Evolutionary conservation across 2,329 filamentous ascomycete species (phyloP).

Genomic region (Metarhizium sp.): DNA sequence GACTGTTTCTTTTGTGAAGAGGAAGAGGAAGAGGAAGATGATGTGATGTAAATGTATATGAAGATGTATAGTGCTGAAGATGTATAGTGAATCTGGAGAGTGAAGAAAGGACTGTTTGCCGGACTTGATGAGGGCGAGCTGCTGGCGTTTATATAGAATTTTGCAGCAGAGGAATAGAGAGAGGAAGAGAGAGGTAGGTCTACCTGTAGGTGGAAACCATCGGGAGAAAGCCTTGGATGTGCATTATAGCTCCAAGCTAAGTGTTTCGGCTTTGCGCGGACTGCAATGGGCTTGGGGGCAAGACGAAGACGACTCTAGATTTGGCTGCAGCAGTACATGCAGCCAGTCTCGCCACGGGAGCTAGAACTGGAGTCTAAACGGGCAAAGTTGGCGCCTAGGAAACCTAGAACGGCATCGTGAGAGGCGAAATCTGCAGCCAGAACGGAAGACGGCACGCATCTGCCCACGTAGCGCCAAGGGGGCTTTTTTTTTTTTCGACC

Average conservation of each 20-base stretch:
- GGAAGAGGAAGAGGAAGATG: background rate
- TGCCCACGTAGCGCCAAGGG: too few relatives aligned
- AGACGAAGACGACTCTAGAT: background rate
- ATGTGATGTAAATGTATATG: background rate
- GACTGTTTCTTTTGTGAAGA: background rate
- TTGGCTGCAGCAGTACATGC: background rate
- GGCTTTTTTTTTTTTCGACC: too few relatives aligned
- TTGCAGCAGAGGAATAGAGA: too few relatives aligned
- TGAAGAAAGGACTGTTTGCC: background rate
- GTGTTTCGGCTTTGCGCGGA: background rate
- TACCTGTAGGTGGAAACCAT: background rate
- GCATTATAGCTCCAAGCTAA: too few relatives aligned
- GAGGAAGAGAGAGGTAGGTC: background rate
- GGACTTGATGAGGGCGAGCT: background rate
- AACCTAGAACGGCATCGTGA: background rate
- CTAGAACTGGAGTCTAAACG: background rate
- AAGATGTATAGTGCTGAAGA: background rate
- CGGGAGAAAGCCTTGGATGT: background rate
- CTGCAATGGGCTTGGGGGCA: background rate
- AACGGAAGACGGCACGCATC: background rate
- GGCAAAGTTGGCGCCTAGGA: background rate
- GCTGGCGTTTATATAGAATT: background rate
- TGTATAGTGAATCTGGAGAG: background rate
- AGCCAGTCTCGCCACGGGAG: background rate
- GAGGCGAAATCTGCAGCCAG: background rate